Evolutionary conservation across 1,139 yeast species (phyloP), one percentile per base, ranked within the genome.

Genomic region (Fermentozyma sake): DNA sequence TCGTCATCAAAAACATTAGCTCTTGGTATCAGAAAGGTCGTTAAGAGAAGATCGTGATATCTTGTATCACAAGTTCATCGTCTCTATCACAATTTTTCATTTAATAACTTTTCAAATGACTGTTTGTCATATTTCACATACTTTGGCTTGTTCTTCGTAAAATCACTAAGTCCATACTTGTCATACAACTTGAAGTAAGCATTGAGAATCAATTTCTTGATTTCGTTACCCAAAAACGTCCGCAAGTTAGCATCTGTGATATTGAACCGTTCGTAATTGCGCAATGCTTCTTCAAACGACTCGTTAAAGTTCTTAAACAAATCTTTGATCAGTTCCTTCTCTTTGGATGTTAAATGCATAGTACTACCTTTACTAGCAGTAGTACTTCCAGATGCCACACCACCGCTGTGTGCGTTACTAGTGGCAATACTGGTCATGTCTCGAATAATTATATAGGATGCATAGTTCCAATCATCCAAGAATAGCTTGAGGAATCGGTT

Each of bases 121-220:
- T 58, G 54, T 48, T 77, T 79, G 49, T 74, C 81, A 48, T 77
- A 84, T 56, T 79, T 81, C 52, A 84, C 73, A 48, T 85, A 83
- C 63, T 83, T 85, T 26, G 70, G 63, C 31, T 72, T 68, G 48
- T 81, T 78, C 52, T 84, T 84, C 12, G 89, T 71, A 42, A 81
- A 80, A 35, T 79, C 86, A n/a, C 80, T 76, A 27, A 59, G 64
- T 6, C 74, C 72, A 46, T 83, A 80, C 50, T 78, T 79, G 46
- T 81, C 89, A 53, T 85, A 79, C 50, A 87, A 80, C 48, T 91
- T 78, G 48, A 80, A 79, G 55, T 89, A 89, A 29, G 93, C 75
- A 22, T 95, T 95, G 40, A 78, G 68, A 29, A 89, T 79, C 44
- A 86, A 72, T 29, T 79, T 69, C 33, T 63, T 66, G 34, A 85